Base-by-base conservation (phyloP, 345 rosid species). In the Aurinia saxatilis region DNA sequence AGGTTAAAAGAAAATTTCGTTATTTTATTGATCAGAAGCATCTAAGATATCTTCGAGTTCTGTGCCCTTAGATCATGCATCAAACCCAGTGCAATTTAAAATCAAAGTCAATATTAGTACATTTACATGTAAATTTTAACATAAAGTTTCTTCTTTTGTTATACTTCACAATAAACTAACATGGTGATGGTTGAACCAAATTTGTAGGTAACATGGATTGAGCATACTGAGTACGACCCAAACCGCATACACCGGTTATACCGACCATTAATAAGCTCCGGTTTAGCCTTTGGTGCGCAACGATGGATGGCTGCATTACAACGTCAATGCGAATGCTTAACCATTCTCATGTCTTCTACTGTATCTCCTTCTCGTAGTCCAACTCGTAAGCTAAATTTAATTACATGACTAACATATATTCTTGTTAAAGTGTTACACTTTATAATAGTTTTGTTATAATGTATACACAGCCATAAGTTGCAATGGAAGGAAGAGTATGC, bases 131-230 rank as follows among this genome's bases (percentile, higher is more conserved):
- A 23, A 47, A 46, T 7, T 2, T 36, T 16, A n/a, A n/a, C 40
- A 46, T 47, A 8, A 3, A 35, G 30, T 18, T 41, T 44, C 19
- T 3, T 18, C 9, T 45, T 44, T n/a, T 11, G 14, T 17, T 35
- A 34, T n/a, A 19, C 14, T 17, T 30, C 12, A 11, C 33, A 5
- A 14, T 14, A 25, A 29, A 15, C 29, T 3, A n/a, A 25, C 16
- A 19, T 29, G 5, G 2, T 5, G 17, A 29, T 63, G 15, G 33
- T 44, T 9, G 34, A 51, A 19, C 5, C 17, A 31, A 21, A 14
- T 14, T 34, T 67, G 72, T 69, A 95, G 99, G 97, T 95, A 38
- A 90, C 93, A 5, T 95, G 99, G 99, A 87, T 90, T n/a, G 99
- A 95, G 63, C 93, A 88, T 68, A 84, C 89, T 10, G 97, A 95